phyloP scores from a whole-genome alignment of 257 asterid species.

The Ligustrum vulgare region DNA sequence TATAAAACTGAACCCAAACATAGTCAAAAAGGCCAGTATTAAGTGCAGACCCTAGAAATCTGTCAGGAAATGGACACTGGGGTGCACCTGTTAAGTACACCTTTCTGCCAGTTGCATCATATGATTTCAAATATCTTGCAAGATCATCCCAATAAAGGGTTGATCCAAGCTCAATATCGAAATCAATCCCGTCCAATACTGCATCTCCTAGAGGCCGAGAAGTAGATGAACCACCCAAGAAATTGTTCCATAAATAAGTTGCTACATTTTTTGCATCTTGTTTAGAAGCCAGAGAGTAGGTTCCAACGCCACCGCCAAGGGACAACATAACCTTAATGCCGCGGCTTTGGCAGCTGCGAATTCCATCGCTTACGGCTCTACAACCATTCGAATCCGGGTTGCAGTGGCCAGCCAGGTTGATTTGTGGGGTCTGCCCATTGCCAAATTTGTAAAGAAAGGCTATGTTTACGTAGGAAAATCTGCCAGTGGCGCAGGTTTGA shows the following conservation, averaged over 20 bases:
- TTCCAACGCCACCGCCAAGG: conserved; percentile 53
- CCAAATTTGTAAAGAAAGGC: conserved; percentile 66
- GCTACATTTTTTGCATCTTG: conserved; percentile 50
- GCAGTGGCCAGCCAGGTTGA: conserved; percentile 89
- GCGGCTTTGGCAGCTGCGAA: conserved; percentile 51
- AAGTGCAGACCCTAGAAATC: conserved; percentile 44
- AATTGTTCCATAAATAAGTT: conserved; percentile 57
- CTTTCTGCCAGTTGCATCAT: conserved; percentile 21
- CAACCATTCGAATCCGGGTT: conserved; percentile 36
- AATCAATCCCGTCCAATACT: conserved; percentile 60
- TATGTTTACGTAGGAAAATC: conserved; percentile 53
- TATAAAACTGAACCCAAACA: conserved; percentile 76
- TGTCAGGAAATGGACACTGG: conserved; percentile 78
- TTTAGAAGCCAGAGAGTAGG: conserved; percentile 53
- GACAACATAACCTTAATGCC: not conserved
- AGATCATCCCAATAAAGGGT: conserved; percentile 47
- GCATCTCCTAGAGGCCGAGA: conserved; percentile 66
- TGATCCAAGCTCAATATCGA: conserved; percentile 63
- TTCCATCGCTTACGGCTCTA: conserved; percentile 33
- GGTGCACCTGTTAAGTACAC: conserved; percentile 67
- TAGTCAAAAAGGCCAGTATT: conserved; percentile 53
- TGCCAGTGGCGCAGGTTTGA: conserved; percentile 69
- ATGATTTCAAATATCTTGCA: conserved; percentile 39
- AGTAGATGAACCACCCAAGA: conserved; percentile 50
- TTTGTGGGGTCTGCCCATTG: conserved; percentile 54